A percentile compares a stretch with the other conserved stretches of the same genome.
These are phyloP conservation scores for Yamadazyma triangularis DNA, from an alignment of 1,139 yeast genomes.

Conservation along the genomic window DNA sequence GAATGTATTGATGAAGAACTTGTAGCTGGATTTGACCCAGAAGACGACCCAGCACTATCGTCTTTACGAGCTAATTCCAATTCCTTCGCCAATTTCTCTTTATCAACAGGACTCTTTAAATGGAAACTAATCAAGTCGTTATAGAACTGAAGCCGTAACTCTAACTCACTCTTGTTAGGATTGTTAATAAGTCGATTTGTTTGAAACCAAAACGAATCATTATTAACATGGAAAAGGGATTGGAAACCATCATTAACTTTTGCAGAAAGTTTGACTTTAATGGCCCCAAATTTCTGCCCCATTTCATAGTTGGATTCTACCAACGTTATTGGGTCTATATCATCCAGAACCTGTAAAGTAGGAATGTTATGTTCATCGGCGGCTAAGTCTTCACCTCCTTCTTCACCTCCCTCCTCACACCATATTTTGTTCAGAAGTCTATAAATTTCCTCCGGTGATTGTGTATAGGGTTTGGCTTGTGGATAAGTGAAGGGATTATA, in stretches of 20 bases:
- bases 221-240: neutral
- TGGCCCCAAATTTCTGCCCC: conserved; percentile 64
- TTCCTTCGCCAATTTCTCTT: too few species aligned
- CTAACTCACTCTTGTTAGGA: neutral
- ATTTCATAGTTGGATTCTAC: conserved; percentile 39
- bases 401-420: too few species aligned
- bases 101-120: neutral
- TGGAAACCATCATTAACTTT: neutral
- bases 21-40: too few species aligned
- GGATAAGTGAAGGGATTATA: too few species aligned
- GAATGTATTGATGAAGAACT: too few species aligned
- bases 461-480: too few species aligned
- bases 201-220: neutral
- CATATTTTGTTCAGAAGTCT: too few species aligned
- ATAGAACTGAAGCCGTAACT: neutral
- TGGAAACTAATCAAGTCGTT: neutral
- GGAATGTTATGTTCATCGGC: too few species aligned
- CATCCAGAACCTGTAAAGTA: conserved; percentile 13
- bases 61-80: too few species aligned
- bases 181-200: neutral
- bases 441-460: too few species aligned
- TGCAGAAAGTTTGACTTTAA: conserved; percentile 43
- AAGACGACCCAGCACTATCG: too few species aligned
- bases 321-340: conserved; percentile 43
- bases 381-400: too few species aligned